Evolutionary conservation across 176 grass and related monocot species (phyloP), one percentile per base, ranked within the genome.

Genomic region (Poa annua): DNA sequence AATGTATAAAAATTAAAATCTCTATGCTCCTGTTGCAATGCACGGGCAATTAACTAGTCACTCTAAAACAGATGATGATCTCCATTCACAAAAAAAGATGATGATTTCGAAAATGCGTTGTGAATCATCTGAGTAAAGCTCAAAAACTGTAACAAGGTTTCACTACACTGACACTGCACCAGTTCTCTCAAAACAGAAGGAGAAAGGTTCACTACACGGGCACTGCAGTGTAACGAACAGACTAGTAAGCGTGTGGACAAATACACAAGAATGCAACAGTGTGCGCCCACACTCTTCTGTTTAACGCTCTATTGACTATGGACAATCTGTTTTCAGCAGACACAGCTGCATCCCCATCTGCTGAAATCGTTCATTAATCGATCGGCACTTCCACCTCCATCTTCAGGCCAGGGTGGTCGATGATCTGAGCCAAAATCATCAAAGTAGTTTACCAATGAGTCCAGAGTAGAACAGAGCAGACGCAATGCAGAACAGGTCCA

Each of bases 331-430:
- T 74, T 64, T 77, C 72, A 71, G 22, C 32, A 44, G 22, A 16
- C 26, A 15, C 14, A 72, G 14, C 32, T 74, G 54, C 35, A 66
- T 48, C 38, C 65, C 5, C 10, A 15, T 64, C 54, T 66, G 16
- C 15, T 8, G 2, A 52, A 39, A 19, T 8, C 15, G 7, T 51
- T 9, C 47, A 34, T 49, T 34, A 74, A 20, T 74, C 71, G 47
- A 74, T 74, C 1, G 47, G 71, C 9, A 74, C 71, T 32, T 74
- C 71, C 71, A 74, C 71, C 47, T 74, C 71, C 71, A 74, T 74
- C 47, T 74, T 74, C 71, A 52, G 25, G 47, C 71, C 71, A 74
- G 71, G 47, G 25, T 74, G 71, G 25, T 34, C 71, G 15, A 74
- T 74, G 71, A 74, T 52, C 71, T 74, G 71, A 52, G 52, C 14